Percentiles rank a stretch among this genome's conserved stretches.
These are phyloP conservation scores for Sporothrix dimorphospora DNA, from an alignment of 2,329 filamentous ascomycete genomes.

Conservation along the genomic window DNA sequence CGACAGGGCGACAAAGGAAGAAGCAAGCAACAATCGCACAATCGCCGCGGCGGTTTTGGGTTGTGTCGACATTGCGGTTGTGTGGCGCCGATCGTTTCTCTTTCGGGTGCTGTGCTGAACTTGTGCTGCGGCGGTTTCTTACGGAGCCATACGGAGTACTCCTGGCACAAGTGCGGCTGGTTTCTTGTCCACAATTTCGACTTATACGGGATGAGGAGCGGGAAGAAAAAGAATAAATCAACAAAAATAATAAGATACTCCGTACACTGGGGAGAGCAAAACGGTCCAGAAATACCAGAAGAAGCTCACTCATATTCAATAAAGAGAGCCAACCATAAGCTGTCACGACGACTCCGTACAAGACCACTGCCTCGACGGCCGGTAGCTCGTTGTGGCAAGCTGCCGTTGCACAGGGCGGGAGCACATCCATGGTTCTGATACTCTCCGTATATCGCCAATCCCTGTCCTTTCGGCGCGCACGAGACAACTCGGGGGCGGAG, in stretches of 20 bases:
- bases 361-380: too few species aligned
- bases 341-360: too few species aligned
- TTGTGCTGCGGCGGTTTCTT: not conserved
- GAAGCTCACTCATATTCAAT: too few species aligned
- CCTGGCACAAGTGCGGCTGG: not conserved
- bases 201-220: too few species aligned
- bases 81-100: not conserved
- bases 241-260: too few species aligned
- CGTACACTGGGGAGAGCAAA: too few species aligned
- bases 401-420: not conserved
- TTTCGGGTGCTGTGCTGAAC: not conserved
- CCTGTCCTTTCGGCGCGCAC: not conserved
- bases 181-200: too few species aligned
- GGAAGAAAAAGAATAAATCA: too few species aligned
- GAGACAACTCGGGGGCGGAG: not conserved
- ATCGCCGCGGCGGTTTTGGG: not conserved
- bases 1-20: not conserved
- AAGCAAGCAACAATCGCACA: not conserved
- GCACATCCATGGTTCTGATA: not conserved
- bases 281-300: too few species aligned
- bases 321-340: too few species aligned
- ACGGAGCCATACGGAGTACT: too few species aligned
- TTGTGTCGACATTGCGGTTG: too few species aligned
- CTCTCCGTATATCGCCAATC: not conserved
- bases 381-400: not conserved